phyloP scores from a whole-genome alignment of 2,329 filamentous ascomycete genomes.

The Tricladium varicosporioides region DNA sequence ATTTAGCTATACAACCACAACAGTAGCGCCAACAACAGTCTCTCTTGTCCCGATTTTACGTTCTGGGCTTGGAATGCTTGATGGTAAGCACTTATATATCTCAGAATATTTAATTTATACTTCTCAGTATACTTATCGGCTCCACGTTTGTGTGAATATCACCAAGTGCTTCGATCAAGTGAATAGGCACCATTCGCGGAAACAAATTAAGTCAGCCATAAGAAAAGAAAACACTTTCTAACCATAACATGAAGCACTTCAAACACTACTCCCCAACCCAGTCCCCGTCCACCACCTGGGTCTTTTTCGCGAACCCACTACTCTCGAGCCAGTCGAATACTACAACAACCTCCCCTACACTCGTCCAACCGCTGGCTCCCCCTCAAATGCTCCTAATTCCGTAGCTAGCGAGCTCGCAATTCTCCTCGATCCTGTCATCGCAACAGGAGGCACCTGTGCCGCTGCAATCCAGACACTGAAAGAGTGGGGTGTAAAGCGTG shows the following conservation, averaged over 20 bases:
- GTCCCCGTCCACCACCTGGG: slow-evolving; percentile 91
- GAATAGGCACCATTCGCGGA: neutral
- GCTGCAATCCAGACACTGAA: slow-evolving; percentile 85
- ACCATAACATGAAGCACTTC: slow-evolving; percentile 58
- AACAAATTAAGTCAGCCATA: neutral
- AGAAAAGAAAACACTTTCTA: neutral
- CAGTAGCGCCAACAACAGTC: slow-evolving; percentile 60
- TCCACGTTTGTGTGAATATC: neutral
- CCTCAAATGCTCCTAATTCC: slow-evolving; percentile 39
- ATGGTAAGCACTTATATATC: slow-evolving; percentile 51
- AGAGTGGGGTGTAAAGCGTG: slow-evolving; percentile 86
- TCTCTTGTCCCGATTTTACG: slow-evolving; percentile 90
- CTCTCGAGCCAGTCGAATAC: slow-evolving; percentile 89
- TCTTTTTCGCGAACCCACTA: slow-evolving; percentile 86
- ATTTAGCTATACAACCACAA: slow-evolving; percentile 67
- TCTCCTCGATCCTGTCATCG: slow-evolving; percentile 88
- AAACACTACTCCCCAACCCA: slow-evolving; percentile 75
- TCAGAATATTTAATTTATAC: neutral
- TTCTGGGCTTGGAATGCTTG: slow-evolving; percentile 87
- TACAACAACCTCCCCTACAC: slow-evolving; percentile 95
- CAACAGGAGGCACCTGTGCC: slow-evolving; percentile 84
- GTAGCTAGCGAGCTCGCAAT: slow-evolving; percentile 64
- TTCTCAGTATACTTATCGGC: neutral
- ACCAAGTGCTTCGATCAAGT: neutral
- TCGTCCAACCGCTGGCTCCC: slow-evolving; percentile 41